These are phyloP conservation scores for Schoenoplectus triqueter DNA, from an alignment of 202 grass and related monocot genomes.

Conservation along the genomic window DNA sequence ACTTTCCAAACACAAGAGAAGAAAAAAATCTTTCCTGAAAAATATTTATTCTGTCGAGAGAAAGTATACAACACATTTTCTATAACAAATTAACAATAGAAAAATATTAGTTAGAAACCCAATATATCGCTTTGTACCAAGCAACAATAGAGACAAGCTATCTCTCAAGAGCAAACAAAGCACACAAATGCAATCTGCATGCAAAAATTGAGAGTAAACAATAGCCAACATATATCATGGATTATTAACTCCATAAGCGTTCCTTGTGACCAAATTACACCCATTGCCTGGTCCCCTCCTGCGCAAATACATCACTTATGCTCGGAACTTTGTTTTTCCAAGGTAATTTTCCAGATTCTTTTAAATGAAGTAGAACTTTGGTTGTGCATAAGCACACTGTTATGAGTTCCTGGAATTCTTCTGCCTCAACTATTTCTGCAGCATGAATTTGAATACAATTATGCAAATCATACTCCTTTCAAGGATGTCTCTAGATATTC, in stretches of 20 bases:
- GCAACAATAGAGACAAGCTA: not conserved
- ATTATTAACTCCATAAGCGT: not conserved
- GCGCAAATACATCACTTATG: slow-evolving; percentile 88
- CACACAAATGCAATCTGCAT: slow-evolving; percentile 10
- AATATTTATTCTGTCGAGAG: not conserved
- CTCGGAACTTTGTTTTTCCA: slow-evolving; percentile 65
- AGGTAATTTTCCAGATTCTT: slow-evolving; percentile 48
- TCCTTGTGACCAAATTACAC: not conserved
- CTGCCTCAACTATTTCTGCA: not conserved
- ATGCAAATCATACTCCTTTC: not conserved
- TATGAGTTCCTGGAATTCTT: not conserved
- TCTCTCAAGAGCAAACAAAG: slow-evolving; percentile 19
- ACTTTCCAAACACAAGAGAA: not conserved
- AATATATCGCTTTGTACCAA: not conserved
- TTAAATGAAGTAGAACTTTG: not conserved
- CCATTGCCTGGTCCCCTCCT: slow-evolving; percentile 65
- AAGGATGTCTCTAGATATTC: slow-evolving; percentile 7
- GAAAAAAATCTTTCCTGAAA: not conserved
- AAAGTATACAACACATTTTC: not conserved
- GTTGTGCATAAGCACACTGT: not conserved
- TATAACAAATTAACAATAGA: not conserved
- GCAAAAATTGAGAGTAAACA: not conserved
- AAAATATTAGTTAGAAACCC: not conserved
- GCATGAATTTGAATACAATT: not conserved
- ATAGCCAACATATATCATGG: not conserved